Base-by-base conservation (phyloP, 2,329 filamentous ascomycete species). In the Madurella mycetomatis region DNA sequence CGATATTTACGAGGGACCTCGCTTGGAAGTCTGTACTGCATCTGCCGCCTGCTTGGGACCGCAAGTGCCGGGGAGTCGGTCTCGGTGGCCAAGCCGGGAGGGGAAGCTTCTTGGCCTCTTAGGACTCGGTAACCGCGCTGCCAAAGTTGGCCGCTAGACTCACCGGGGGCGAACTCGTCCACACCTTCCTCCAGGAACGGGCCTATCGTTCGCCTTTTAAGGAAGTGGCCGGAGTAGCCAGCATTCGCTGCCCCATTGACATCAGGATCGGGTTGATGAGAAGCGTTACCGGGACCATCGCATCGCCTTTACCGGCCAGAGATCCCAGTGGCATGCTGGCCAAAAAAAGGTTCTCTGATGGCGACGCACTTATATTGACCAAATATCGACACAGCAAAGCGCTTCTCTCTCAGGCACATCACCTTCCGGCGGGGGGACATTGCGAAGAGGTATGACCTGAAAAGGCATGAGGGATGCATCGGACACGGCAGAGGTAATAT, bases 401-500 rank as follows among this genome's bases (percentile, higher is more conserved):
- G 30, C 34, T 45, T 52, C 43, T 41, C 31, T 56, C 31, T 53
- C 55, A 49, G 50, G 39, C 40, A 48, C 41, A 17, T 49, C 51
- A 41, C 47, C 39, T 25, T 44, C 51, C 50, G 47, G 43, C 48
- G 32, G 47, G 52, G 52, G 41, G 43, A 37, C 54, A 39, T 17
- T 51, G 43, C 46, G 19, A 46, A 47, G 51, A 48, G 46, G 39
- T 9, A 57, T 57, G 53, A 50, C 54, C 49, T 54, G 54, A 57
- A 57, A 16, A 51, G 56, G 57, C 49, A 56, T 56, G 49, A 53
- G 41, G 51, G 48, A 57, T 59, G 60, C 60, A 57, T 47, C 56
- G 60, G 60, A 64, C 62, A 64, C 63, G 63, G 62, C 57, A 65
- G 51, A 60, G 51, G 51, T 53, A 64, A 64, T 64, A 57, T 64